These are phyloP conservation scores for Cucurbitaria berberidis DNA, from an alignment of 2,329 filamentous ascomycete genomes.

Conservation along the genomic window DNA sequence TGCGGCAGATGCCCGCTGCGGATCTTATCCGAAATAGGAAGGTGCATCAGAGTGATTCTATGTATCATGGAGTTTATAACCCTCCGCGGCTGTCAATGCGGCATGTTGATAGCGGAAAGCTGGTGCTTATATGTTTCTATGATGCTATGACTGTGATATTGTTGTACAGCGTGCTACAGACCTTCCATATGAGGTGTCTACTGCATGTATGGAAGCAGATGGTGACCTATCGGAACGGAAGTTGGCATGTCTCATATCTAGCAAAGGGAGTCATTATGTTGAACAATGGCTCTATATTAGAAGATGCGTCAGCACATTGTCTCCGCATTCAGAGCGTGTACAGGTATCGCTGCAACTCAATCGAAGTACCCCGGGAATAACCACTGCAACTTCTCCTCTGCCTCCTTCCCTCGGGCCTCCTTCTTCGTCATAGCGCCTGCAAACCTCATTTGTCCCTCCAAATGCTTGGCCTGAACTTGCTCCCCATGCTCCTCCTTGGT, in stretches of 20 bases:
- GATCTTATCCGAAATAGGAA: conserved; percentile 23
- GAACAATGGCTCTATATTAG: conserved; percentile 5
- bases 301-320: conserved; percentile 2
- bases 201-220: not conserved
- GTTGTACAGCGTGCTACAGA: conserved; percentile 8
- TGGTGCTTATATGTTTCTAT: conserved; percentile 18
- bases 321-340: not conserved
- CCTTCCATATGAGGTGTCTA: conserved; percentile 20
- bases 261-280: not conserved
- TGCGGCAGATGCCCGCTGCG: conserved; percentile 7
- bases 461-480: conserved; percentile 79
- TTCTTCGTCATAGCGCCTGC: conserved; percentile 84
- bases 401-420: conserved; percentile 73
- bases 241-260: not conserved
- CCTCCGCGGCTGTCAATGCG: conserved; percentile 13
- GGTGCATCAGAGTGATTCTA: conserved; percentile 15
- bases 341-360: conserved; percentile 20
- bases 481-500: conserved; percentile 77
- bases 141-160: conserved; percentile 19
- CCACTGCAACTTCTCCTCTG: conserved; percentile 80
- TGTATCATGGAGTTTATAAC: not conserved
- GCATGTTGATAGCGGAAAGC: conserved; percentile 17
- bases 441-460: conserved; percentile 76
- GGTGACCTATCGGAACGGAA: not conserved
- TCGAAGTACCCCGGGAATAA: conserved; percentile 83